Evolutionary conservation across 208 protist species (phyloP).

Genomic region (Crithidia expoeki): DNA sequence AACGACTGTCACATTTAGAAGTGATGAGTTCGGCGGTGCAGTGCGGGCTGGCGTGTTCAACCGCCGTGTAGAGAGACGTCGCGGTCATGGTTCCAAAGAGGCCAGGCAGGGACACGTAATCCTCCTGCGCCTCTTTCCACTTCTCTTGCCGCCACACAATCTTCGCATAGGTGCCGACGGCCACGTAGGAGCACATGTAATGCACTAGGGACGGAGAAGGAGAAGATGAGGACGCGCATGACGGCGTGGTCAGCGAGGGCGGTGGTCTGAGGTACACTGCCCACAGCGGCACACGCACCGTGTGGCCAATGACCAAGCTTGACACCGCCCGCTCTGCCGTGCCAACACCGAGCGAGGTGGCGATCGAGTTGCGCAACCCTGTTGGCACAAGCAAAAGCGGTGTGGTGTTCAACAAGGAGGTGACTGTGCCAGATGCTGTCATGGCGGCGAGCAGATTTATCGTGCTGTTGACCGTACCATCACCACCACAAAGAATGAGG

Average conservation of each 20-base stretch:
- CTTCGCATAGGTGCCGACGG: slow-evolving; percentile 61
- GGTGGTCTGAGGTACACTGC: slow-evolving; percentile 67
- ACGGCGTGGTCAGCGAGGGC: neutral
- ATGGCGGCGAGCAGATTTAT: slow-evolving; percentile 58
- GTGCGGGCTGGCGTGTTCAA: slow-evolving; percentile 32
- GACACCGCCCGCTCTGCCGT: slow-evolving; percentile 71
- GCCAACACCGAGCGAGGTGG: slow-evolving; percentile 64
- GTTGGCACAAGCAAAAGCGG: slow-evolving; percentile 75
- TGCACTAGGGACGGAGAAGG: slow-evolving; percentile 26
- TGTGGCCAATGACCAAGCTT: slow-evolving; percentile 58
- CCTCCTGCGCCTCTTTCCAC: slow-evolving; percentile 54
- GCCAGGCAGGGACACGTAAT: slow-evolving; percentile 61
- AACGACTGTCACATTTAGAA: too few relatives aligned
- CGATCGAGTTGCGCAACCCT: slow-evolving; percentile 81
- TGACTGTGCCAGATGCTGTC: neutral
- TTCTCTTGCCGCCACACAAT: slow-evolving; percentile 51
- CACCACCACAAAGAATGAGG: slow-evolving; percentile 71
- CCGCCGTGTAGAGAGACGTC: slow-evolving; percentile 65
- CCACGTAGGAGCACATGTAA: slow-evolving; percentile 74
- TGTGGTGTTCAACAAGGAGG: slow-evolving; percentile 19
- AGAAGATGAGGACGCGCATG: neutral
- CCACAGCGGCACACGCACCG: slow-evolving; percentile 69
- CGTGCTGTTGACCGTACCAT: slow-evolving; percentile 78
- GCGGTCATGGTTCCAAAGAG: slow-evolving; percentile 39
- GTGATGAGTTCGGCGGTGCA: slow-evolving; percentile 18